A percentile compares a stretch with the other conserved stretches of the same genome.
Evolutionary conservation across 2,329 filamentous ascomycete species (phyloP).

Genomic region (Trichoderma sp.): DNA sequence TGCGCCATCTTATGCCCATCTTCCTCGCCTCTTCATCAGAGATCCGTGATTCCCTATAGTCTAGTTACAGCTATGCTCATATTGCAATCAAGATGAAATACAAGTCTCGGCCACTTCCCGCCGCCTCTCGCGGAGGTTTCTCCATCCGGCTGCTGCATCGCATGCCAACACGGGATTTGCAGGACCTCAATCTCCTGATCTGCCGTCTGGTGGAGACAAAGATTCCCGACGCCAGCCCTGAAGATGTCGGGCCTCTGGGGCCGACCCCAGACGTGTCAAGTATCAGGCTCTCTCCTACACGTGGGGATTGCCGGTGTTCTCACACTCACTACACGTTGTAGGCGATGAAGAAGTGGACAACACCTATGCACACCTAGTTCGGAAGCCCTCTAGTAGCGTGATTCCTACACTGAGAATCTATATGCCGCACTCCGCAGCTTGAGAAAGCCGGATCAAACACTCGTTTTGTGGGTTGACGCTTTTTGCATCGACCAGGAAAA

Average conservation of each 20-base stretch:
- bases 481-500: constrained; percentile 7
- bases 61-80: not conserved
- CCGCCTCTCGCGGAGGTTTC: not conserved
- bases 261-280: not conserved
- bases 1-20: not conserved
- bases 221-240: not conserved
- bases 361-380: not conserved
- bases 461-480: constrained; percentile 4
- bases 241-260: not conserved
- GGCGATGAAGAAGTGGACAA: not conserved
- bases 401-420: constrained; percentile 6
- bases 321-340: not conserved
- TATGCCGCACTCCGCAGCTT: not conserved
- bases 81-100: not conserved
- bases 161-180: not conserved
- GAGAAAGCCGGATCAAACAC: not conserved
- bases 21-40: not conserved
- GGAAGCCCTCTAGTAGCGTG: not conserved
- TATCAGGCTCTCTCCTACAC: constrained; percentile 13
- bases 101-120: not conserved
- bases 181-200: not conserved
- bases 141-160: constrained; percentile 8
- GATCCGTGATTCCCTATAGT: not conserved
- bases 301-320: not conserved
- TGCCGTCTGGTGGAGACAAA: constrained; percentile 9